A percentile compares a stretch with the other conserved stretches of the same genome.
These are phyloP conservation scores for Akanthomyces dipterigenus DNA, from an alignment of 2,329 filamentous ascomycete species.

Conservation along the genomic window DNA sequence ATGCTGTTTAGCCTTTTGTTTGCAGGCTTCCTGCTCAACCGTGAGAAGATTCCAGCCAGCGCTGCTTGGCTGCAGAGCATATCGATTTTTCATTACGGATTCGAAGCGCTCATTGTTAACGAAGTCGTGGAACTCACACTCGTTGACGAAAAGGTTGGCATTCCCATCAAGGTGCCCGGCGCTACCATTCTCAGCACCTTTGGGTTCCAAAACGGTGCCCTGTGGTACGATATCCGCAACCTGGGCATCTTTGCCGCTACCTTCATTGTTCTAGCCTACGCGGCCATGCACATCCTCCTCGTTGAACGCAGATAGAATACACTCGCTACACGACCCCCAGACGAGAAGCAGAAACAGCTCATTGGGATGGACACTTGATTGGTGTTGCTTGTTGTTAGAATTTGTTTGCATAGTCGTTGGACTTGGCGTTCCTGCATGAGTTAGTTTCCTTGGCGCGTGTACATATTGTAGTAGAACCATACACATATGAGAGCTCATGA, in stretches of 20 bases:
- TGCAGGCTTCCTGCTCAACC: constrained; percentile 87
- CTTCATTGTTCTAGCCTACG: constrained; percentile 84
- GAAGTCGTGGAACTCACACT: constrained; percentile 87
- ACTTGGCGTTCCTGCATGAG: constrained; percentile 3
- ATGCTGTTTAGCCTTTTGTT: constrained; percentile 98
- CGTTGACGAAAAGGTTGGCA: constrained; percentile 88
- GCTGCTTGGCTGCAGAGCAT: constrained; percentile 87
- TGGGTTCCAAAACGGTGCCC: constrained; percentile 80
- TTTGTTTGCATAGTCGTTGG: constrained; percentile 3
- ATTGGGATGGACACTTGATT: background rate
- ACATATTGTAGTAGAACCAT: constrained; percentile 1
- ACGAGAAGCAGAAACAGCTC: background rate
- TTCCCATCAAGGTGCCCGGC: constrained; percentile 93
- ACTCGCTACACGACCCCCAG: background rate
- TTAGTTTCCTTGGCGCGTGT: background rate
- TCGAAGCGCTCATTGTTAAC: constrained; percentile 94
- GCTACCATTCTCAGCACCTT: constrained; percentile 92
- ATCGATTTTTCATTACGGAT: constrained; percentile 97
- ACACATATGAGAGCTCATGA: background rate
- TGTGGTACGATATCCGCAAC: constrained; percentile 79
- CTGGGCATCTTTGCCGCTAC: constrained; percentile 73
- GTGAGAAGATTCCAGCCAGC: constrained; percentile 80
- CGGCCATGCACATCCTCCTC: constrained; percentile 86
- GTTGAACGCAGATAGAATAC: constrained; percentile 66
- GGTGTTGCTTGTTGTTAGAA: background rate